Evolutionary conservation across 2,329 filamentous ascomycete species (phyloP).

Genomic region (Myriosclerotinia duriaeana): DNA sequence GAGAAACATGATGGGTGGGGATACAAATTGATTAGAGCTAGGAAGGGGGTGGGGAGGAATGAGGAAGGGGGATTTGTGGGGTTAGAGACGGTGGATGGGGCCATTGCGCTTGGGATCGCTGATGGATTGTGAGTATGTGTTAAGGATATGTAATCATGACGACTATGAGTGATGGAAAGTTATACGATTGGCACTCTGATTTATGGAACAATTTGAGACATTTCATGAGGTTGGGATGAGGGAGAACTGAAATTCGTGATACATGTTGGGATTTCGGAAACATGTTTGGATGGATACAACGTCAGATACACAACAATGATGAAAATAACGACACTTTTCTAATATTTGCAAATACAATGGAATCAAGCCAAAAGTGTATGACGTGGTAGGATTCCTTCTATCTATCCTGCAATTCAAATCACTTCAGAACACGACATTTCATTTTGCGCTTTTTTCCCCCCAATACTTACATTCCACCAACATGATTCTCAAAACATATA

Average conservation of each 20-base stretch:
- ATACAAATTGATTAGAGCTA: slow-evolving; percentile 30
- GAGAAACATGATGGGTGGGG: slow-evolving; percentile 32
- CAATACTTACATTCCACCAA: not conserved
- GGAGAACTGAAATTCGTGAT: not conserved
- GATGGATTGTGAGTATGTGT: not conserved
- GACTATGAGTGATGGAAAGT: not conserved
- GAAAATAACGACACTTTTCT: not conserved
- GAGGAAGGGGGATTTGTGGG: slow-evolving; percentile 31
- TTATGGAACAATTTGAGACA: not conserved
- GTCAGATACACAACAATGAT: not conserved
- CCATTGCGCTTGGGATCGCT: slow-evolving; percentile 7
- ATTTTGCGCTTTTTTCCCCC: not conserved
- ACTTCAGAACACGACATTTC: not conserved
- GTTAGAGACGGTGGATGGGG: slow-evolving; percentile 33
- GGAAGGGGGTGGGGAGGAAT: slow-evolving; percentile 33
- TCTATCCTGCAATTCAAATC: not conserved
- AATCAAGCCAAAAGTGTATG: not conserved
- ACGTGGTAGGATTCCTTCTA: not conserved
- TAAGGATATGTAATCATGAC: too few species aligned
- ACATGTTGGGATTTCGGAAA: not conserved
- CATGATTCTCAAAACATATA: not conserved
- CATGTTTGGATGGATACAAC: not conserved
- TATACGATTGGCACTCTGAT: not conserved
- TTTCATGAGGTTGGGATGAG: not conserved
- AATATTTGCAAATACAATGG: not conserved